Conservation (phyloP, 208 protist species). For the Trypanosoma brucei region DNA sequence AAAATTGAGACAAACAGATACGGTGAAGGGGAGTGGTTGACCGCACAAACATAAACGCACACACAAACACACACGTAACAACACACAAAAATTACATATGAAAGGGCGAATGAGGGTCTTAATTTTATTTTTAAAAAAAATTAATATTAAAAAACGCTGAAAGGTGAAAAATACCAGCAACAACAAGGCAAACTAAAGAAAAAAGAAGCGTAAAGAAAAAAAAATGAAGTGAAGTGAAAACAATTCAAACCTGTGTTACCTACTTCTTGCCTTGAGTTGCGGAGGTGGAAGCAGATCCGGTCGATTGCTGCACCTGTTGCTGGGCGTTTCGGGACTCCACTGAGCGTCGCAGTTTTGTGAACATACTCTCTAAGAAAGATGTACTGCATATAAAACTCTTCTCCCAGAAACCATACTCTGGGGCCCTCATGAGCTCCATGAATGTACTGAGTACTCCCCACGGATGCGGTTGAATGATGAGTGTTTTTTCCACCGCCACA, state of each 20-base stretch:
- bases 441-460: conserved; percentile 99
- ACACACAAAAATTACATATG: background rate
- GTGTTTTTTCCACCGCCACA: conserved; percentile 96
- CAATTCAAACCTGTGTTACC: conserved; percentile 7
- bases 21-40: no score
- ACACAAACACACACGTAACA: background rate
- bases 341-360: conserved; percentile 88
- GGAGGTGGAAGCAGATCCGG: background rate
- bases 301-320: conserved; percentile 13
- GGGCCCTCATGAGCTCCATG: conserved; percentile 98
- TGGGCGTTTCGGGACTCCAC: conserved; percentile 38
- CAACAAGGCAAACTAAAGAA: background rate
- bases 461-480: conserved; percentile 97
- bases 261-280: background rate
- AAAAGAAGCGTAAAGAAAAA: conserved; percentile 8
- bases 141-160: no score
- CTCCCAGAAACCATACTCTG: conserved; percentile 93
- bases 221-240: conserved; percentile 17
- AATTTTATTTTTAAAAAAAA: no score
- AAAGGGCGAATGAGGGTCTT: background rate
- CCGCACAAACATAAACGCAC: no score
- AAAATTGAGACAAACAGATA: background rate
- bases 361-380: conserved; percentile 92
- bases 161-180: background rate
- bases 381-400: conserved; percentile 91